These are phyloP conservation scores for Penicillium aurantiogriseum DNA, from an alignment of 2,329 filamentous ascomycete genomes.

Conservation along the genomic window DNA sequence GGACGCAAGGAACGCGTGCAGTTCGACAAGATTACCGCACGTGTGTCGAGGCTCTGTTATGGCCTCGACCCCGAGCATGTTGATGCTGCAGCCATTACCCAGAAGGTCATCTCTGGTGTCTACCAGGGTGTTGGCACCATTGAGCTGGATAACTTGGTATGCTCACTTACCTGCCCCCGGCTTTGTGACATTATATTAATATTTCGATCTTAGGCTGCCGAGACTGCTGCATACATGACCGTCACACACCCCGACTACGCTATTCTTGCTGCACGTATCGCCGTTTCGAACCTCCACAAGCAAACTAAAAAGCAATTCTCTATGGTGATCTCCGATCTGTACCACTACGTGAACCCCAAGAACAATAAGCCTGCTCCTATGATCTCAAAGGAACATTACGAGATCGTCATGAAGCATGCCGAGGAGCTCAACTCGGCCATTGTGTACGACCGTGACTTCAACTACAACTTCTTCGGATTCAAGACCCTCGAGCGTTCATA, in stretches of 20 bases:
- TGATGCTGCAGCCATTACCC: conserved; percentile 95
- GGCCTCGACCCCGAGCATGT: conserved; percentile 94
- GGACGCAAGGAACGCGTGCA: conserved; percentile 99
- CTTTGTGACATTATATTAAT: conserved; percentile 14
- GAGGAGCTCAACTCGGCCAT: conserved; percentile 98
- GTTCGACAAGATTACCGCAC: conserved; percentile 99
- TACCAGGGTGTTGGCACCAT: conserved; percentile 97
- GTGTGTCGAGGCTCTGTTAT: conserved; percentile 96
- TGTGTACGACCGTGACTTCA: conserved; percentile 98
- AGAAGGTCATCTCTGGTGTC: conserved; percentile 98
- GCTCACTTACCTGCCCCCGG: conserved; percentile 29
- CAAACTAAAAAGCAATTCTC: conserved; percentile 99
- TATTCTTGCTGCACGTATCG: conserved; percentile 95
- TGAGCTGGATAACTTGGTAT: conserved; percentile 93
- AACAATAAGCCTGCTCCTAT: conserved; percentile 82
- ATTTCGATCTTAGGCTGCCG: conserved; percentile 69
- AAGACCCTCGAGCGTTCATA: conserved; percentile 99
- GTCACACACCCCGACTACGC: conserved; percentile 99
- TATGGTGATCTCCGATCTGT: conserved; percentile 88
- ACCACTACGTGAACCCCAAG: conserved; percentile 94
- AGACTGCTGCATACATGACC: conserved; percentile 99
- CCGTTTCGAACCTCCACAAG: conserved; percentile 99
- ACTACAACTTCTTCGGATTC: conserved; percentile 99
- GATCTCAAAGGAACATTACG: conserved; percentile 89
- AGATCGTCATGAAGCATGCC: conserved; percentile 91